These are phyloP conservation scores for Protomyces arabidopsidicola DNA, from an alignment of 1,139 yeast genomes.

Conservation along the genomic window DNA sequence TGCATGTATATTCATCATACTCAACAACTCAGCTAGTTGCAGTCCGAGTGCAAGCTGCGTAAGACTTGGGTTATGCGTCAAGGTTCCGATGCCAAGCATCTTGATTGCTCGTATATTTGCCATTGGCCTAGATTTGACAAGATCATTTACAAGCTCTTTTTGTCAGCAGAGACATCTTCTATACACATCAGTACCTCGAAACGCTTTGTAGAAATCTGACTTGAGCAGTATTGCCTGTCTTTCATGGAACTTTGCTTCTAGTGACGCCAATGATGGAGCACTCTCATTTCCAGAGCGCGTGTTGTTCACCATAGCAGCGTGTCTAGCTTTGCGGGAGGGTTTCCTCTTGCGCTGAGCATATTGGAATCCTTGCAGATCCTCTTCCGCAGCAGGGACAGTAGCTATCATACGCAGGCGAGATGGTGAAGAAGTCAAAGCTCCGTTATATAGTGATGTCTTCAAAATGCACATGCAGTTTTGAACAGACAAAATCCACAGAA, in stretches of 20 bases:
- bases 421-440: too few species aligned
- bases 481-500: too few species aligned
- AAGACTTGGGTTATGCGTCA: constrained; percentile 19
- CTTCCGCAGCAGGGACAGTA: constrained; percentile 6
- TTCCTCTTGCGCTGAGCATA: constrained; percentile 6
- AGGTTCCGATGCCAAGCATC: constrained; percentile 21
- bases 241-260: not conserved
- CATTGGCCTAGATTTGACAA: not conserved
- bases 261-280: not conserved
- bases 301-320: not conserved
- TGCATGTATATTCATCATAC: not conserved
- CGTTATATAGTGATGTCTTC: too few species aligned
- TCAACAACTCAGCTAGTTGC: not conserved
- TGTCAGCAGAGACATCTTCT: not conserved
- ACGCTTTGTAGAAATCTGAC: constrained; percentile 15
- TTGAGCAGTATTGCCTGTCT: not conserved
- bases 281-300: not conserved
- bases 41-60: constrained; percentile 18
- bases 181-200: not conserved
- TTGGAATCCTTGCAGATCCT: constrained; percentile 11
- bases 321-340: not conserved
- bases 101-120: not conserved
- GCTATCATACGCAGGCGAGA: not conserved
- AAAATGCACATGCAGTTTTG: too few species aligned
- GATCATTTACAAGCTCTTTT: not conserved